Evolutionary conservation across 495 filamentous ascomycete species (phyloP), one percentile per base, ranked within the genome.

Genomic region (Talaromyces ruber): DNA sequence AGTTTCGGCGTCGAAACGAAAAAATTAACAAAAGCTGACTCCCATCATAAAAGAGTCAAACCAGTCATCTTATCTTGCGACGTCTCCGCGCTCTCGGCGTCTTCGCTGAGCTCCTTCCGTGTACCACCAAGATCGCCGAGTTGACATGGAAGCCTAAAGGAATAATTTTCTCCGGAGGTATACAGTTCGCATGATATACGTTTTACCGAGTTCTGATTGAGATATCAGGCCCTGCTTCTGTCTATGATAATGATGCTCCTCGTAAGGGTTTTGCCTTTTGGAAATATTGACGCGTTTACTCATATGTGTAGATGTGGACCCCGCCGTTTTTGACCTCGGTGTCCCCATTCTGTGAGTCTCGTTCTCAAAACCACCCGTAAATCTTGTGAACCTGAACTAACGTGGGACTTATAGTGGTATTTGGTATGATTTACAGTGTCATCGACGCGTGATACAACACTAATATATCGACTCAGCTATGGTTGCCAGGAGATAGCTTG

Each of bases 21-120:
- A 11, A 8, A 14, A 39, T 14, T 16, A 12, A 1, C 12, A 16
- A 39, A 16, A 16, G 9, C 34, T 39, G 12, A 39, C 14, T 39
- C 9, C 5, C 14, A 14, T 16, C 14, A 4, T 39, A 16, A 16
- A 39, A 39, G 34, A 78, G 78, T 3, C 86, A 88, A 72, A 89
- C 84, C 58, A 84, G 82, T 4, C 90, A 92, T 67, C 80, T 94
- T 16, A 93, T 94, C 68, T 86, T 84, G 2, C 81, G 91, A 32
- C 85, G 90, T 53, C 81, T 95, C 14, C 81, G 91, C 65, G 85
- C 87, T 51, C 81, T 96, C 76, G 88, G 90, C 79, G 82, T 98
- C 71, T 97, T 89, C 80, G 84, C 84, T 45, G 93, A 98, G 78
- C 89, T 97, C 86, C 84, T 96, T 52, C 93, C 92, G 29, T 97